Evolutionary conservation across 495 filamentous ascomycete genomes (phyloP), one percentile per base, ranked within the genome.

Genomic region (Pseudotulostoma volvatum): DNA sequence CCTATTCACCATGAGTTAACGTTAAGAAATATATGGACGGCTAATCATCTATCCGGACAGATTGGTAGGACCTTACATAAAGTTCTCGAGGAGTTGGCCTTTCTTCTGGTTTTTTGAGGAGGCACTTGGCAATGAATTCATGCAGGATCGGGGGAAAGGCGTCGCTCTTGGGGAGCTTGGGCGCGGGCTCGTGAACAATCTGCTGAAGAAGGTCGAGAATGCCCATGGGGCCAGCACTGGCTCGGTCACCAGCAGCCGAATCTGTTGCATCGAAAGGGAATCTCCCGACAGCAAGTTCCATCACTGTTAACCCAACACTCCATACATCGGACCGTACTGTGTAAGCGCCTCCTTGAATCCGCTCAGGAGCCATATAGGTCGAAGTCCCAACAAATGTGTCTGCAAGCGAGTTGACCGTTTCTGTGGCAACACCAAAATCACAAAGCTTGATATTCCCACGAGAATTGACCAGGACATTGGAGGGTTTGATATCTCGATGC

Each of bases 291-390:
- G 90, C 90, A 44, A 97, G 57, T 59, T 97, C 92, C 83, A 96
- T 93, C 39, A 97, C 73, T 2, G 78, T 79, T 40, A 97, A 61
- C n/a, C 92, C 90, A 46, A 96, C 84, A 70, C 84, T 93, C 90
- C 90, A 97, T 2, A 97, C 90, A 48, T 97, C 90, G 3, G 86
- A 94, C 56, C 94, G 95, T 46, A 97, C 88, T 0, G 88, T 93
- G 58, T 97, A 97, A 44, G 84, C 83, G 37, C 86, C 83, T 20
- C 90, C 90, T 52, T 94, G 84, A 44, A 97, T 97, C 53, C 90
- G 77, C 59, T 97, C 90, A 0, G 90, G 90, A 0, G 90, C 90
- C 90, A 97, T 97, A 60, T 96, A 97, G 35, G 90, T 97, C 3
- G 87, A 94, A 4, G 90, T 97, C 18, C 90, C 90, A 5, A 97